Percentiles rank a stretch among this genome's conserved stretches.
Evolutionary conservation across 2,329 filamentous ascomycete species (phyloP).

Genomic region (Nectriaceae sp.): DNA sequence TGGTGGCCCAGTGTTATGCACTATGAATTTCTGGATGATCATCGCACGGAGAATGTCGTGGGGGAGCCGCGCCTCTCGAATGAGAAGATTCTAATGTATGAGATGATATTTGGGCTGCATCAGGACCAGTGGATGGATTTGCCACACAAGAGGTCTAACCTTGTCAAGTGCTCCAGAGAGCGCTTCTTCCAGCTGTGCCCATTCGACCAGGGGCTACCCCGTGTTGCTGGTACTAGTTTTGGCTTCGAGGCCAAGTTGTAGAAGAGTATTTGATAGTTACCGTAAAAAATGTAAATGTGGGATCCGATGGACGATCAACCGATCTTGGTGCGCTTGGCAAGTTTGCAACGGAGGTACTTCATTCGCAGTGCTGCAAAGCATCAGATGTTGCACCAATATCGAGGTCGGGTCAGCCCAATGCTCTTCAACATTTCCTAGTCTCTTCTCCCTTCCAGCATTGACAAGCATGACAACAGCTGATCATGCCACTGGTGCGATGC

Average conservation of each 20-base stretch:
- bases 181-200: conserved; percentile 70
- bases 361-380: too few species aligned
- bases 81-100: conserved; percentile 69
- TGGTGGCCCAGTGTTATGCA: conserved; percentile 65
- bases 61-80: conserved; percentile 75
- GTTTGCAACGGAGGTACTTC: too few species aligned
- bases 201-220: conserved; percentile 54
- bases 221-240: conserved; percentile 53
- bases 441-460: too few species aligned
- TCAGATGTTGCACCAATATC: too few species aligned
- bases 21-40: conserved; percentile 62
- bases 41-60: conserved; percentile 56
- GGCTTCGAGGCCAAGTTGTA: conserved; percentile 56
- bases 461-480: too few species aligned
- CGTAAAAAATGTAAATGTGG: too few species aligned
- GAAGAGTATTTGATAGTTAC: too few species aligned
- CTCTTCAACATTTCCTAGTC: too few species aligned
- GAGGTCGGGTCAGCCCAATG: too few species aligned
- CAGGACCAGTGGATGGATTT: conserved; percentile 73
- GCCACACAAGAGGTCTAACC: conserved; percentile 69
- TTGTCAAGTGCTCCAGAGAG: conserved; percentile 64
- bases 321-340: too few species aligned
- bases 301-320: too few species aligned
- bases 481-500: too few species aligned
- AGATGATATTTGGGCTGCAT: conserved; percentile 71